Evolutionary conservation across 345 rosid species (phyloP).

Genomic region (Laguncularia racemosa): DNA sequence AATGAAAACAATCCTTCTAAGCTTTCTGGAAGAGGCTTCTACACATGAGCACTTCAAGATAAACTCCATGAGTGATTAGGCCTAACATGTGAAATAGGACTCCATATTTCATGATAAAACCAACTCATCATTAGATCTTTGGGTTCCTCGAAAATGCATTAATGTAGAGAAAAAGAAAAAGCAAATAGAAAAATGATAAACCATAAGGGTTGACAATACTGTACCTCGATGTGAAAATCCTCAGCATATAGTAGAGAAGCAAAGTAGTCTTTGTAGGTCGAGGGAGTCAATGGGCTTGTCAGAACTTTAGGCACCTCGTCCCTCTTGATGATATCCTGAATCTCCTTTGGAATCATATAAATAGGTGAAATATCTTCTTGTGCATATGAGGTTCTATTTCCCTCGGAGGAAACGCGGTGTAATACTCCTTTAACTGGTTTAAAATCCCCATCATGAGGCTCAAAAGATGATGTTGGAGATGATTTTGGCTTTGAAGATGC

Average conservation of each 20-base stretch:
- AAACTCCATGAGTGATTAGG: too few relatives aligned
- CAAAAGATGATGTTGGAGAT: not conserved
- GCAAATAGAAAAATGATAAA: not conserved
- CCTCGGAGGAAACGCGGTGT: too few relatives aligned
- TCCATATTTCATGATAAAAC: too few relatives aligned
- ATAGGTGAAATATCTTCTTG: constrained; percentile 9
- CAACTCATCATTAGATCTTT: too few relatives aligned
- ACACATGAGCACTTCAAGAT: too few relatives aligned
- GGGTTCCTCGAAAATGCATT: too few relatives aligned
- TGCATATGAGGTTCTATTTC: too few relatives aligned
- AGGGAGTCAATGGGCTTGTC: constrained; percentile 8
- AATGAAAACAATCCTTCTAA: too few relatives aligned
- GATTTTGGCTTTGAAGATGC: constrained; percentile 13
- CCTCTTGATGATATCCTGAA: constrained; percentile 14
- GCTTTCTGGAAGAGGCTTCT: too few relatives aligned
- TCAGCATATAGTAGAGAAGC: constrained; percentile 33
- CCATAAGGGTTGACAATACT: too few relatives aligned
- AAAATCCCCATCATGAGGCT: not conserved
- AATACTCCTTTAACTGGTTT: not conserved
- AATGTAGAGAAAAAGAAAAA: not conserved
- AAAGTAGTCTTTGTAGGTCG: constrained; percentile 22
- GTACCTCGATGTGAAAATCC: constrained; percentile 30
- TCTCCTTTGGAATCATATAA: constrained; percentile 22
- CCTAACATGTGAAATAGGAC: too few relatives aligned
- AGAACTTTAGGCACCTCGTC: constrained; percentile 20